Base-by-base conservation (phyloP, 2,329 filamentous ascomycete species). In the Emergomyces orientalis region DNA sequence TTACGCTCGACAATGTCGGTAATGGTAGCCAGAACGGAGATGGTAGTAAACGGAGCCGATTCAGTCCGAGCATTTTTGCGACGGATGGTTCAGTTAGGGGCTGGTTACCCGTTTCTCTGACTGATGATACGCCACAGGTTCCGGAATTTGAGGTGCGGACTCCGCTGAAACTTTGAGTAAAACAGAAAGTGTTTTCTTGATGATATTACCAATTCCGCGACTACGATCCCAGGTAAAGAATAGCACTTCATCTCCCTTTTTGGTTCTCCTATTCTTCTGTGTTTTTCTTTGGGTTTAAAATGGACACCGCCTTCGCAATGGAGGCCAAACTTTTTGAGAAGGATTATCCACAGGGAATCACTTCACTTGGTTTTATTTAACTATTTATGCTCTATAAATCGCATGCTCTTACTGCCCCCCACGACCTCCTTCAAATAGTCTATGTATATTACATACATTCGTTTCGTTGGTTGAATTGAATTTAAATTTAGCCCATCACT, bases 11-110 rank as follows among this genome's bases (percentile, higher is more conserved):
- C 25, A 47, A 59, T 14, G 27, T 8, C 11, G 19, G 32, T 22
- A 17, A 19, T 7, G 9, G 19, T 22, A 8, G 19, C 30, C 30
- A 34, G 17, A 55, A n/a, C 11, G 52, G 27, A 30, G 17, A 32
- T 32, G 13, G 2, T 13, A 17, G 4, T 17, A 47, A 47, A 47
- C 39, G 5, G 17, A 47, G 27, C 17, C 7, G 32, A 11, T 61
- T 61, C 25, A 34, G 37, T 32, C 51, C 60, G 2, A 45, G 17
- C 47, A 61, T 61, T 49, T 61, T 61, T 30, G 37, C 60, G 17
- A 47, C 47, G 7, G 51, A 61, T 61, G 60, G 60, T 6, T 61
- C 60, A 17, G 27, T 61, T 54, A 17, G 51, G 13, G 60, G 51
- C 22, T 61, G 60, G 60, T 34, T 59, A 1, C 57, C 41, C 2